phyloP scores from a whole-genome alignment of 352 stramenopile genomes.

The Globisporangium alternatum region DNA sequence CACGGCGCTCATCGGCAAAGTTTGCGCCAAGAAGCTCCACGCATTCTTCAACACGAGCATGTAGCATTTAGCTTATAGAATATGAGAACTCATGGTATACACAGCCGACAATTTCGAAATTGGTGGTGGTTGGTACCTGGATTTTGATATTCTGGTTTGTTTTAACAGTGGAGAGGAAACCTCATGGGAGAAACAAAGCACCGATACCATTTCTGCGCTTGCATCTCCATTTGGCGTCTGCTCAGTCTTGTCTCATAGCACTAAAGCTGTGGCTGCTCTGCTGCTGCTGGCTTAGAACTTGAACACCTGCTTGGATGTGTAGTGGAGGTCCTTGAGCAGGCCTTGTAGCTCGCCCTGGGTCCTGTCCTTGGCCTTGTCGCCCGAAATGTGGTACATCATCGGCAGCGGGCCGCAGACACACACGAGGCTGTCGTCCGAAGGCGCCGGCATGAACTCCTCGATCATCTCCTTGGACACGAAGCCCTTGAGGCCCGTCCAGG shows the following conservation, averaged over 20 bases:
- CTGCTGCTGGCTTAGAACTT: slow-evolving; percentile 58
- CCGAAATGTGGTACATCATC: slow-evolving; percentile 90
- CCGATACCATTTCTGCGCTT: slow-evolving; percentile 17
- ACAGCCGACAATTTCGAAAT: neutral
- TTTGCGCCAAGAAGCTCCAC: slow-evolving; percentile 73
- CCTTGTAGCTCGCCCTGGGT: slow-evolving; percentile 83
- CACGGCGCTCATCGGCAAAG: slow-evolving; percentile 64
- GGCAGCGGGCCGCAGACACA: slow-evolving; percentile 87
- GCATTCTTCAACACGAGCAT: slow-evolving; percentile 75
- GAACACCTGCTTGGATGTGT: slow-evolving; percentile 78
- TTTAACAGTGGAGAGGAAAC: neutral
- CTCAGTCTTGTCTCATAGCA: neutral
- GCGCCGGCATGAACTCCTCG: slow-evolving; percentile 71
- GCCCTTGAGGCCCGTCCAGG: slow-evolving; percentile 67
- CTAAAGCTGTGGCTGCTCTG: neutral
- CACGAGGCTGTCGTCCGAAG: slow-evolving; percentile 77
- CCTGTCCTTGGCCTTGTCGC: slow-evolving; percentile 84
- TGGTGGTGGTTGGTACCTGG: slow-evolving; percentile 7
- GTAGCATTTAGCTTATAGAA: slow-evolving; percentile 18
- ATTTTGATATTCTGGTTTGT: slow-evolving; percentile 1
- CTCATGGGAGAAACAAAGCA: slow-evolving; percentile 1
- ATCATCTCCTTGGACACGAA: slow-evolving; percentile 86
- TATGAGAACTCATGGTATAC: no score
- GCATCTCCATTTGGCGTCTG: neutral
- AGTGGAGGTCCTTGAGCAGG: slow-evolving; percentile 81